phyloP scores from a whole-genome alignment of 2,329 filamentous ascomycete species.

The Capronia epimyces region DNA sequence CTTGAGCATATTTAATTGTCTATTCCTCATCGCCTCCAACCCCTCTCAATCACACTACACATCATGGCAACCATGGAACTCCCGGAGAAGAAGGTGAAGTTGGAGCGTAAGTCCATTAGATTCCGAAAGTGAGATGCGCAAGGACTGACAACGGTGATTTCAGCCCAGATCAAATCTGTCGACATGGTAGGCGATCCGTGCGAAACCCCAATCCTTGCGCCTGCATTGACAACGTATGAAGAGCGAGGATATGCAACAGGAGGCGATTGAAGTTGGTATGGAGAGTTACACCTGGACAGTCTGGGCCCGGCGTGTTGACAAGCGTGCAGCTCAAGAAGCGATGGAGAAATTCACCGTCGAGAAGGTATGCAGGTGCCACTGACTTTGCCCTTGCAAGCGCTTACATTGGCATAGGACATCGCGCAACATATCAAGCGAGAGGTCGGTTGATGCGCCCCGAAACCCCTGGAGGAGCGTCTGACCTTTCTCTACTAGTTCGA shows the following conservation, averaged over 20 bases:
- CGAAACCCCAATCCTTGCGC: conserved; percentile 8
- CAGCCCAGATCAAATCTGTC: conserved; percentile 94
- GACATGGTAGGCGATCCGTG: conserved; percentile 68
- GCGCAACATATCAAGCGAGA: conserved; percentile 94
- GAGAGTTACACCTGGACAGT: neutral
- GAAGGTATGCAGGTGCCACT: conserved; percentile 49
- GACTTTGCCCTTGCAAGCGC: neutral
- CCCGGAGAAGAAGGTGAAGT: conserved; percentile 60
- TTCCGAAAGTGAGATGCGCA: neutral
- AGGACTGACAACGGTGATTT: conserved; percentile 19
- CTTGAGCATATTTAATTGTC: neutral
- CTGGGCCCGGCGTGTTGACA: conserved; percentile 1
- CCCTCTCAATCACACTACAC: neutral
- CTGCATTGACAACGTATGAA: conserved; percentile 40
- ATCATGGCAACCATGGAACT: conserved; percentile 22
- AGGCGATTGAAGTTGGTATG: conserved; percentile 93
- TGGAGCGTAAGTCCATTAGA: conserved; percentile 56
- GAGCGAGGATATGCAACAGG: conserved; percentile 96
- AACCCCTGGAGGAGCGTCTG: conserved; percentile 12
- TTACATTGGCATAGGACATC: conserved; percentile 64
- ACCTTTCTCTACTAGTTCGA: conserved; percentile 65
- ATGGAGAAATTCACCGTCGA: conserved; percentile 68
- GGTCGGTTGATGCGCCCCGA: conserved; percentile 46
- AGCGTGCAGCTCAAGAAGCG: conserved; percentile 57
- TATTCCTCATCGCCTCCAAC: neutral